These are phyloP conservation scores for Claviceps paspali DNA, from an alignment of 2,329 filamentous ascomycete species.

Conservation along the genomic window DNA sequence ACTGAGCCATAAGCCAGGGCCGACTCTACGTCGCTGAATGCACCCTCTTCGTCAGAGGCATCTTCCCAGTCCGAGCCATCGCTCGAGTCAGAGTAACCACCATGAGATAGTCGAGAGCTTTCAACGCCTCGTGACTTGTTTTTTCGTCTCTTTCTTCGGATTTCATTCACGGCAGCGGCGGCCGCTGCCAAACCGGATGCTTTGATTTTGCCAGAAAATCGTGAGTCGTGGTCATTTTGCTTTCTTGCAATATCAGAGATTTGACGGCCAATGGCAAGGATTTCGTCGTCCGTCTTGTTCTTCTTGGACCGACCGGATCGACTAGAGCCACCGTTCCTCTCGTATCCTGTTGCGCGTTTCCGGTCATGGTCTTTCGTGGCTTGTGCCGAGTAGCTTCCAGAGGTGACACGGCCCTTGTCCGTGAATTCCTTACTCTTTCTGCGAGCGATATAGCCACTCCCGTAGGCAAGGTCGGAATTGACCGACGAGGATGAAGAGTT, in stretches of 20 bases:
- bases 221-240: conserved; percentile 34
- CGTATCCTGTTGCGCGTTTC: background rate
- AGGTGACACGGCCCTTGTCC: conserved; percentile 1
- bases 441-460: conserved; percentile 39
- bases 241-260: conserved; percentile 36
- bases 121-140: conserved; percentile 21
- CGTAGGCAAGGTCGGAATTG: conserved; percentile 54
- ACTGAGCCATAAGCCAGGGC: conserved; percentile 21
- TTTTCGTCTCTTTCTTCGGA: conserved; percentile 23
- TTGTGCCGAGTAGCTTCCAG: conserved; percentile 1
- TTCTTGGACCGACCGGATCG: conserved; percentile 9
- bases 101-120: conserved; percentile 23
- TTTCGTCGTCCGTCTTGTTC: conserved; percentile 40
- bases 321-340: conserved; percentile 1
- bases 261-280: conserved; percentile 37
- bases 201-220: conserved; percentile 19
- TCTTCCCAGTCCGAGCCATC: conserved; percentile 44
- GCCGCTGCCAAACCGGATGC: conserved; percentile 19
- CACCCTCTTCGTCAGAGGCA: conserved; percentile 30
- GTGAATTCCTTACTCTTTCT: conserved; percentile 15
- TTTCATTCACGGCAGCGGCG: conserved; percentile 25
- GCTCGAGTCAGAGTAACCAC: conserved; percentile 16
- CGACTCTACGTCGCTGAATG: conserved; percentile 23
- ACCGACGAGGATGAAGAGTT: conserved; percentile 54
- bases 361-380: background rate